phyloP scores from a whole-genome alignment of 352 stramenopile species.

The Phytopythium montanum region DNA sequence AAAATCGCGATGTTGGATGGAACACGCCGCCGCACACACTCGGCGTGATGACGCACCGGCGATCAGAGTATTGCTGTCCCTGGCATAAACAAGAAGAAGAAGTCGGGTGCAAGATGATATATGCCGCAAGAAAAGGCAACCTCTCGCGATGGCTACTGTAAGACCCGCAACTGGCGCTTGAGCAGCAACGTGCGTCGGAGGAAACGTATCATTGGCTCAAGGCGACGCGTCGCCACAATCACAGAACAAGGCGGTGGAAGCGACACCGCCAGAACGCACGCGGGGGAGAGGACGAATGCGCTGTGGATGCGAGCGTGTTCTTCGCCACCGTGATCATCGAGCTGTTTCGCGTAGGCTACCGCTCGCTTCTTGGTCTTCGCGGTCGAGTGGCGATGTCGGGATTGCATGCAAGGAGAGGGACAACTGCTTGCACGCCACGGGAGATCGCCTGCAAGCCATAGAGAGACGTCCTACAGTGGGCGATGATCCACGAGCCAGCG shows the following conservation, averaged over 20 bases:
- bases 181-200: too few species aligned
- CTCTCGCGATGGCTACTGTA: neutral
- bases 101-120: neutral
- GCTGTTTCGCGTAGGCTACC: neutral
- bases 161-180: neutral
- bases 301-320: neutral
- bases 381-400: too few species aligned
- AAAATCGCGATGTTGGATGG: neutral
- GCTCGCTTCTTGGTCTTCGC: too few species aligned
- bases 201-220: slow-evolving; percentile 7
- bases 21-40: neutral
- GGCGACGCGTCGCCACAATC: neutral
- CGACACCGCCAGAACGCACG: neutral
- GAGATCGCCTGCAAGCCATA: neutral
- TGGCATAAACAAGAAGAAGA: neutral
- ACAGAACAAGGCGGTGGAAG: neutral
- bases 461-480: neutral
- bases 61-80: neutral
- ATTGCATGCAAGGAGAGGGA: too few species aligned
- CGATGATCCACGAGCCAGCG: neutral
- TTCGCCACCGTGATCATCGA: neutral
- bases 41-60: neutral
- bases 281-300: neutral
- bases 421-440: neutral
- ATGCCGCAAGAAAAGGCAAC: neutral